Evolutionary conservation across 2,329 filamentous ascomycete species (phyloP).

Genomic region (Fusarium devonianum): DNA sequence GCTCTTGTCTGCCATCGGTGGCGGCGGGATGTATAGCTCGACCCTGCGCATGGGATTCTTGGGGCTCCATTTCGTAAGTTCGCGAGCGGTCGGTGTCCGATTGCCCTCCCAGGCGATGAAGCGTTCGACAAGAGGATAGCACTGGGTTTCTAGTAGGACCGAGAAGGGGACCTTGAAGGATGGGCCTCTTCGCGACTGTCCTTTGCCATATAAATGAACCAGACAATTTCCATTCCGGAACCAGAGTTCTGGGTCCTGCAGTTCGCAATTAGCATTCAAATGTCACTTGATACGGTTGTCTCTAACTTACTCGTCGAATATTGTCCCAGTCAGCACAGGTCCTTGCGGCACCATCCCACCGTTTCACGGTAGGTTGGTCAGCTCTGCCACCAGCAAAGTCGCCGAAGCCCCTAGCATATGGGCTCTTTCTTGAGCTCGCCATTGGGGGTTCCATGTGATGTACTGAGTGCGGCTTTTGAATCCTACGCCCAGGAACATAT

Average conservation of each 20-base stretch:
- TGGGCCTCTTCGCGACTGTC: conserved; percentile 69
- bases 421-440: conserved; percentile 24
- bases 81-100: conserved; percentile 34
- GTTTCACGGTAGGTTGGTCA: conserved; percentile 46
- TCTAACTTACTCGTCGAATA: conserved; percentile 53
- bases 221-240: conserved; percentile 71
- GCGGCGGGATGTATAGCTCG: conserved; percentile 76
- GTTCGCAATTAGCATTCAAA: conserved; percentile 7
- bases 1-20: conserved; percentile 58
- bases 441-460: conserved; percentile 2
- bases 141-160: conserved; percentile 63
- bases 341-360: conserved; percentile 60
- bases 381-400: conserved; percentile 42
- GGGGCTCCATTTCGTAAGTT: conserved; percentile 46
- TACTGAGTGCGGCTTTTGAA: background rate
- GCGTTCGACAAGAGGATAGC: conserved; percentile 65
- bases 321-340: conserved; percentile 56
- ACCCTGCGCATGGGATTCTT: conserved; percentile 46
- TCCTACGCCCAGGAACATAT: background rate
- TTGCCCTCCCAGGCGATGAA: conserved; percentile 51
- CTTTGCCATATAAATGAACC: conserved; percentile 72
- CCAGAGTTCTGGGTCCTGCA: conserved; percentile 77
- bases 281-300: background rate
- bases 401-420: conserved; percentile 34
- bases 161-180: conserved; percentile 71